A percentile compares a stretch with the other conserved stretches of the same genome.
Evolutionary conservation across 1,139 yeast species (phyloP).

Genomic region (Yamadazyma sp.): DNA sequence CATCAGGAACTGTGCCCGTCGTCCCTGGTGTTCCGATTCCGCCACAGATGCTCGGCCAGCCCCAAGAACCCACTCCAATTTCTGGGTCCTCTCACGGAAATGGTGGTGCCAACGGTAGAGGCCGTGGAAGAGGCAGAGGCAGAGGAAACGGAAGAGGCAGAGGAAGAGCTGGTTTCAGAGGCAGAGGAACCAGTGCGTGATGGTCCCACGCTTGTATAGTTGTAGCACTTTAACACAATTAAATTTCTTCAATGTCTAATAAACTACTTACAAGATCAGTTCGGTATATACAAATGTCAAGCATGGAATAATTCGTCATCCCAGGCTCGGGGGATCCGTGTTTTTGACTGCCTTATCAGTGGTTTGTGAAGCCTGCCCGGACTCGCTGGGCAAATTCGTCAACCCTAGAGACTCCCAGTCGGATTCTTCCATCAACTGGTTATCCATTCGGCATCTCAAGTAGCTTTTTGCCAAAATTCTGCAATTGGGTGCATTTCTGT

Average conservation of each 20-base stretch:
- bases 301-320: too few species aligned
- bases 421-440: slow-evolving; percentile 80
- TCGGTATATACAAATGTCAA: too few species aligned
- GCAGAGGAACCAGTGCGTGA: slow-evolving; percentile 3
- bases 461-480: slow-evolving; percentile 79
- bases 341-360: neutral
- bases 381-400: slow-evolving; percentile 45
- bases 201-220: slow-evolving; percentile 1
- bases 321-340: too few species aligned
- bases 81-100: neutral
- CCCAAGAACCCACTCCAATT: slow-evolving; percentile 9
- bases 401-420: slow-evolving; percentile 84
- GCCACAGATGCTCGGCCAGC: slow-evolving; percentile 31
- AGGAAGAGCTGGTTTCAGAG: slow-evolving; percentile 4
- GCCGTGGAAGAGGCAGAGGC: slow-evolving; percentile 28
- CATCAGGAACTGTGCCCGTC: slow-evolving; percentile 17
- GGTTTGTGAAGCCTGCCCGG: neutral
- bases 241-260: neutral
- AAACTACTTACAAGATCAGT: neutral
- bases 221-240: too few species aligned
- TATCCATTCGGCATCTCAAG: slow-evolving; percentile 85
- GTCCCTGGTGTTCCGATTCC: slow-evolving; percentile 32
- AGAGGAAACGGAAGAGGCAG: slow-evolving; percentile 17
- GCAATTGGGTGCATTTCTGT: slow-evolving; percentile 88
- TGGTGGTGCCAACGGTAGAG: slow-evolving; percentile 11